Evolutionary conservation across 345 rosid genomes (phyloP), one percentile per base, ranked within the genome.

Genomic region (Citrus medica): DNA sequence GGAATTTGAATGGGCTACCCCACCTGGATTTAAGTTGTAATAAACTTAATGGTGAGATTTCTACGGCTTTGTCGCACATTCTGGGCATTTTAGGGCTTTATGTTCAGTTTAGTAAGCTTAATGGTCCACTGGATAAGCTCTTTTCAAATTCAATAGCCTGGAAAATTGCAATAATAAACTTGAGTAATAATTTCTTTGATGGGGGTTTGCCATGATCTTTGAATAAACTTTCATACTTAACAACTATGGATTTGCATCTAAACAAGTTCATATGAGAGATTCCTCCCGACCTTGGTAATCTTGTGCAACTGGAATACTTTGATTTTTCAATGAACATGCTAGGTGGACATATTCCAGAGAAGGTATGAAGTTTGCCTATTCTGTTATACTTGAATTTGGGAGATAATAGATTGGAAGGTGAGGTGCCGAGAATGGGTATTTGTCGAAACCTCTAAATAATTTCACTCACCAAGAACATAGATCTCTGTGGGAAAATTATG

Each of bases 1-100:
- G 98, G 62, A 82, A 89, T 77, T 84, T 96, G 86, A 86, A 83
- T 65, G 95, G 83, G 88, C 87, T 94, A 25, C 89, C 88, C 53
- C 97, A 90, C 82, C 76, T 96, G 86, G 98, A 96, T 79, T 84
- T 92, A 78, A 92, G 98, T 84, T 46, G 32, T 40, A 96, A 91
- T 78, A 81, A 85, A 76, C 89, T 96, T 30, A 79, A 72, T 21
- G 94, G 95, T 1, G 84, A 83, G 87, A 88, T 96, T 63, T 94
- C 95, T 66, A 73, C 86, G 25, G 81, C 87, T 1, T 66, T 91
- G 62, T 87, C 21, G 0, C 1, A 35, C 4, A 89, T 89, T 89
- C 82, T 85, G 79, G 90, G 87, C 83, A 90, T 96, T 46, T 93
- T 90, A 33, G 97, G 97, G 35, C 83, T 96, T 22, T 90, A 86